Conservation (phyloP, 192 early-diverging fungal genomes). For the Pilaira anomala region DNA sequence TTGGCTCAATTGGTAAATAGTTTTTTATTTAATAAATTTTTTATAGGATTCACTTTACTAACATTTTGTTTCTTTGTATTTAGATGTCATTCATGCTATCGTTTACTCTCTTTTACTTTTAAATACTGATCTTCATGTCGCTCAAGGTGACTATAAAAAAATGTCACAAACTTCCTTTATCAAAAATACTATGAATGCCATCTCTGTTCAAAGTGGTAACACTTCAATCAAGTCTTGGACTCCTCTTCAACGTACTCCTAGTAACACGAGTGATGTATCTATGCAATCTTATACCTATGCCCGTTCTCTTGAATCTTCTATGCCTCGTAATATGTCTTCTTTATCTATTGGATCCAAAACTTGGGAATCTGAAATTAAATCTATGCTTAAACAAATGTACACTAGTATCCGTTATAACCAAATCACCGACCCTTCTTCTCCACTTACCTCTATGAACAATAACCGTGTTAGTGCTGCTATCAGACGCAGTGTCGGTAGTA, state of each 20-base stretch:
- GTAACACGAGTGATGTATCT: neutral
- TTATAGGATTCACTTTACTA: too few relatives aligned
- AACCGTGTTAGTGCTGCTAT: neutral
- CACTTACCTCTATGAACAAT: neutral
- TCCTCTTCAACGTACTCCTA: slow-evolving; percentile 16
- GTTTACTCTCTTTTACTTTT: slow-evolving; percentile 82
- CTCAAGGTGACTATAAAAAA: slow-evolving; percentile 61
- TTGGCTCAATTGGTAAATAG: slow-evolving; percentile 38
- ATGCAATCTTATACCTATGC: neutral
- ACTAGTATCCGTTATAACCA: neutral
- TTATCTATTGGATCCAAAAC: neutral
- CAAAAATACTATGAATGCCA: slow-evolving; percentile 61
- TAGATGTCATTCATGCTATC: slow-evolving; percentile 83
- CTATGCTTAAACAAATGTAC: slow-evolving; percentile 11
- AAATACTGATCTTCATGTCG: slow-evolving; percentile 91
- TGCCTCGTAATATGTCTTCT: neutral
- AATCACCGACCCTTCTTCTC: neutral
- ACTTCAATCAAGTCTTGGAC: neutral
- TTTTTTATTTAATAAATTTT: slow-evolving; percentile 1
- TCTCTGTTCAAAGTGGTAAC: slow-evolving; percentile 31
- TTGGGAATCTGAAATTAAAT: slow-evolving; percentile 16
- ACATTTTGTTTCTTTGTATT: too few relatives aligned
- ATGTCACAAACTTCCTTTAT: slow-evolving; percentile 76
- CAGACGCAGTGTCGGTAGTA: neutral
- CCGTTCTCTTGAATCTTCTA: neutral